Percentiles rank a stretch among this genome's conserved stretches.
These are phyloP conservation scores for Carex myosuroides DNA, from an alignment of 176 grass and related monocot species.

Conservation along the genomic window DNA sequence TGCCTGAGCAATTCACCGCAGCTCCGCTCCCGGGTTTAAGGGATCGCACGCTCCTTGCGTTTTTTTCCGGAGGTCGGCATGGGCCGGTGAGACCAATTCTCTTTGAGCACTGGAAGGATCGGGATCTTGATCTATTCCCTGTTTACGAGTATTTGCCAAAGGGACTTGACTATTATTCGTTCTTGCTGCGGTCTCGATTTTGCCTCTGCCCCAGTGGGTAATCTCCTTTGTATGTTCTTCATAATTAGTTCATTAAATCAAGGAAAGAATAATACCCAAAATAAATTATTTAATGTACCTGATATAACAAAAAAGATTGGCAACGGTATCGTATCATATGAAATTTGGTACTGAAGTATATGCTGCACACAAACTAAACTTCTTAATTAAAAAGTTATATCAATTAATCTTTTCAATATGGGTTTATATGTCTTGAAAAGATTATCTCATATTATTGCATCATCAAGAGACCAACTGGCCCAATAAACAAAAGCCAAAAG, in stretches of 20 bases:
- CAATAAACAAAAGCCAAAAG: no score
- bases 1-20: slow-evolving; percentile 31
- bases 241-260: neutral
- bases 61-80: slow-evolving; percentile 61
- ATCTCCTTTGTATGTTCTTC: neutral
- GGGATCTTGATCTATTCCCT: slow-evolving; percentile 26
- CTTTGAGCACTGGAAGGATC: slow-evolving; percentile 51
- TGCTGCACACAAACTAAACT: no score
- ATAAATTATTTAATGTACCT: neutral
- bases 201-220: slow-evolving; percentile 73
- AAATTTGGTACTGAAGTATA: neutral
- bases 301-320: neutral
- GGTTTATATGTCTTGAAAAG: no score
- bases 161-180: slow-evolving; percentile 41
- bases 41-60: slow-evolving; percentile 38
- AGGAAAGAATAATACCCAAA: neutral
- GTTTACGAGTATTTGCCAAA: slow-evolving; percentile 44
- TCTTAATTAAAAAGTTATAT: no score
- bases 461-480: no score
- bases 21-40: neutral
- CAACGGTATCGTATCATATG: neutral
- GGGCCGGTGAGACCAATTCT: slow-evolving; percentile 42
- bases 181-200: slow-evolving; percentile 50
- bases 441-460: no score
- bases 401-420: no score